Evolutionary conservation across 192 early-diverging fungal species (phyloP).

Genomic region (Umbelopsis ramanniana): DNA sequence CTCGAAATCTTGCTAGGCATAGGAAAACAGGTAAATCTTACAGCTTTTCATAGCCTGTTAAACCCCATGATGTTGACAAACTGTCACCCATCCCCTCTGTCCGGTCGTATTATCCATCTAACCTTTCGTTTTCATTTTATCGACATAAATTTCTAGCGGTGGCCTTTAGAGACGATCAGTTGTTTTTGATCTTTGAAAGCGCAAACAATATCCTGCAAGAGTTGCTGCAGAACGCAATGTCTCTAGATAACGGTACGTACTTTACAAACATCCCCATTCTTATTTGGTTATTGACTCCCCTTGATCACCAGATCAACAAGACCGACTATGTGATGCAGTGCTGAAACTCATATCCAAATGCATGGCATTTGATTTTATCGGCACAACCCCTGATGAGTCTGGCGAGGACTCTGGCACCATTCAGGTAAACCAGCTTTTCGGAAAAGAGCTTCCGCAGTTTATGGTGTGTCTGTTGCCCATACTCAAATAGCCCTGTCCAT

Average conservation of each 20-base stretch:
- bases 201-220: constrained; percentile 46
- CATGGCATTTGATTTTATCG: constrained; percentile 83
- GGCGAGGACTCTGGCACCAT: constrained; percentile 75
- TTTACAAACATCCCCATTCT: background rate
- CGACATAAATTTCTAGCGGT: constrained; percentile 34
- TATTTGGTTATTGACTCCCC: background rate
- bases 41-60: background rate
- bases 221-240: constrained; percentile 40
- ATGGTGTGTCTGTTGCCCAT: background rate
- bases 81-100: too few relatives aligned
- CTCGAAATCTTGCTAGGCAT: constrained; percentile 67
- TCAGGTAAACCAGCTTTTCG: constrained; percentile 50
- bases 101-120: too few relatives aligned
- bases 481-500: constrained; percentile 28
- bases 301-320: constrained; percentile 40
- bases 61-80: too few relatives aligned
- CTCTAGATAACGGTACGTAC: constrained; percentile 46
- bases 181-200: constrained; percentile 37
- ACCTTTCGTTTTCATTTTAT: background rate
- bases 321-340: constrained; percentile 49
- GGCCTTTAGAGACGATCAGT: constrained; percentile 50
- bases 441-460: background rate
- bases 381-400: constrained; percentile 76
- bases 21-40: constrained; percentile 75
- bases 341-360: constrained; percentile 70